Evolutionary conservation across 2,329 filamentous ascomycete species (phyloP).

Genomic region (Pseudogymnoascus sp.): DNA sequence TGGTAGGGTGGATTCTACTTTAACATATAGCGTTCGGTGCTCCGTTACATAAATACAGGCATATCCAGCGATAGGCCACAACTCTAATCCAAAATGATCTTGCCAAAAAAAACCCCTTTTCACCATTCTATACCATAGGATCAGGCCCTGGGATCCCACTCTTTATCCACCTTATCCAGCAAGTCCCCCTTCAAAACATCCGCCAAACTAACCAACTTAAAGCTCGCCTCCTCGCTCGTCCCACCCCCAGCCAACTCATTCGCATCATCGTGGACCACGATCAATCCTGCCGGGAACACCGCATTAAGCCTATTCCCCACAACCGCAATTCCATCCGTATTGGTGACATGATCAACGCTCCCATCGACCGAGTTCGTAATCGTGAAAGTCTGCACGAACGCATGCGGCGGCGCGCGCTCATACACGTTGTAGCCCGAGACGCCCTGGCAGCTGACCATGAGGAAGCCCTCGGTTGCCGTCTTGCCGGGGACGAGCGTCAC

Average conservation of each 20-base stretch:
- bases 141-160: constrained; percentile 31
- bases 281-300: constrained; percentile 35
- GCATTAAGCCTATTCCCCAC: constrained; percentile 21
- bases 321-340: constrained; percentile 43
- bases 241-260: constrained; percentile 40
- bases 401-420: constrained; percentile 38
- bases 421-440: constrained; percentile 46
- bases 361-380: constrained; percentile 34
- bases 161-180: constrained; percentile 29
- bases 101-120: background rate
- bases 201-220: constrained; percentile 39
- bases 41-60: background rate
- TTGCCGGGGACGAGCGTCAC: constrained; percentile 41
- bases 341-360: constrained; percentile 41
- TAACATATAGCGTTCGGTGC: background rate
- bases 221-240: constrained; percentile 39
- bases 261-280: constrained; percentile 46
- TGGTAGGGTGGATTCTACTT: background rate
- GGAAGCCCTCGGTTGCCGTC: constrained; percentile 36
- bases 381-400: constrained; percentile 41
- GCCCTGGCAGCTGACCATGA: constrained; percentile 44
- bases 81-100: background rate
- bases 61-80: background rate
- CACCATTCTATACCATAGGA: background rate
- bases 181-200: constrained; percentile 23